Conservation (phyloP, 352 stramenopile genomes). For the Chloridella minuta region DNA sequence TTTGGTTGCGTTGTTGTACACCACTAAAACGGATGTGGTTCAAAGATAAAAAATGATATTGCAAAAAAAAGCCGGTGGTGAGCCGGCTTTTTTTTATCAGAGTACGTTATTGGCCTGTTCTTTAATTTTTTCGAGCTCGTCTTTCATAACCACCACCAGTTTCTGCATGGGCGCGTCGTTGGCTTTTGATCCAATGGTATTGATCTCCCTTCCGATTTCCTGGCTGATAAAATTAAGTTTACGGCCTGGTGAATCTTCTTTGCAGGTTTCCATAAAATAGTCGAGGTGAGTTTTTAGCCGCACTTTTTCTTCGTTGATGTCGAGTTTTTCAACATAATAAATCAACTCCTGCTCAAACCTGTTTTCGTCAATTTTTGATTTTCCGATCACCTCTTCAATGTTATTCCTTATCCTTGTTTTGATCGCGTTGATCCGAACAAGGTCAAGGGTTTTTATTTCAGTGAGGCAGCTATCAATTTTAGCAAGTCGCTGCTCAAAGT, state of each 20-base stretch:
- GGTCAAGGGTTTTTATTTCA: background rate
- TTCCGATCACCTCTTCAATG: background rate
- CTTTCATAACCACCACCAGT: background rate
- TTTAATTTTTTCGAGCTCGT: background rate
- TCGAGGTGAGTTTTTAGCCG: background rate
- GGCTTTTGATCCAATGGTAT: background rate
- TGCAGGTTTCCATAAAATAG: background rate
- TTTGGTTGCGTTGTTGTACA: too few species aligned
- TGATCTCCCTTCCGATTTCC: background rate
- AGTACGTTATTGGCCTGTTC: background rate
- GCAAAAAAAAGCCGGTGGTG: too few species aligned
- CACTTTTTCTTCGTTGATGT: background rate
- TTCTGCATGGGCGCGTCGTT: background rate
- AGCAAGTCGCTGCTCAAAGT: background rate
- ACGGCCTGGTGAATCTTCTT: background rate
- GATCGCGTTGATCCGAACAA: background rate
- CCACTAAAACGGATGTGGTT: too few species aligned
- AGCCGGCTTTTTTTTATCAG: too few species aligned
- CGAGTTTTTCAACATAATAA: background rate
- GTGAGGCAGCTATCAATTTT: background rate
- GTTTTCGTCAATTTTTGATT: background rate
- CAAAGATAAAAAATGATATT: too few species aligned
- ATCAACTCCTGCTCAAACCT: background rate
- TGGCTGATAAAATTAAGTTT: background rate
- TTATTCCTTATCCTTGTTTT: background rate